Base-by-base conservation (phyloP, 2,329 filamentous ascomycete species). In the Ampelomyces quisqualis region DNA sequence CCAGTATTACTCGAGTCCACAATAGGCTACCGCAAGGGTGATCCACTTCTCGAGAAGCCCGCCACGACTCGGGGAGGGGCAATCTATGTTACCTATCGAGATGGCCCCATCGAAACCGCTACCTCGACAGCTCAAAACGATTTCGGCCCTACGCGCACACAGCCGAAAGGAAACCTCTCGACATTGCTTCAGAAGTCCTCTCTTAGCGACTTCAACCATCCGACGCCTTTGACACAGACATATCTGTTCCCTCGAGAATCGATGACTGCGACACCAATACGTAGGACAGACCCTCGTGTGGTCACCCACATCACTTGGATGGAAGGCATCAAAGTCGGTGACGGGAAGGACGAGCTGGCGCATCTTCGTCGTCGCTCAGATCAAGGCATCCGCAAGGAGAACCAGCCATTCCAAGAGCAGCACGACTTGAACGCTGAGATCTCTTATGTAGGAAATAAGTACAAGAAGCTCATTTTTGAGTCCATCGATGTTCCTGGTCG, bases 21-120 rank as follows among this genome's bases (percentile, higher is more conserved):
- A 2, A 84, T 94, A 11, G 88, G 88, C 3, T 86, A 88, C 62
- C 74, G 81, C 31, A 88, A 84, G 61, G 88, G 87, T 4, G 77
- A 75, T 36, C 76, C 77, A 3, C 79, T 84, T 14, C 77, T 77
- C 5, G 81, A 81, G 26, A 82, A 79, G 20, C 71, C 90, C 7
- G 84, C 80, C 37, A 72, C 90, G 28, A 95, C 90, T 9, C 81
- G 90, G n/a, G 84, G 84, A 64, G 90, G 90, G 8, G 89, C 90
- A 5, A 73, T 78, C 2, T 96, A 96, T 72, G 88, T 86, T 64
- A 91, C 88, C 0, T 96, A 91, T 58, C 82, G 88, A 31, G 82
- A 89, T 38, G 59, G 60, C 3, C 57, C 58, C 15, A 50, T 58
- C 8, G 33, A 49, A 10, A 50, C 44, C 4, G 46, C 51, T 10